phyloP scores from a whole-genome alignment of 352 stramenopile species.

The Pilasporangium apinafurcum region DNA sequence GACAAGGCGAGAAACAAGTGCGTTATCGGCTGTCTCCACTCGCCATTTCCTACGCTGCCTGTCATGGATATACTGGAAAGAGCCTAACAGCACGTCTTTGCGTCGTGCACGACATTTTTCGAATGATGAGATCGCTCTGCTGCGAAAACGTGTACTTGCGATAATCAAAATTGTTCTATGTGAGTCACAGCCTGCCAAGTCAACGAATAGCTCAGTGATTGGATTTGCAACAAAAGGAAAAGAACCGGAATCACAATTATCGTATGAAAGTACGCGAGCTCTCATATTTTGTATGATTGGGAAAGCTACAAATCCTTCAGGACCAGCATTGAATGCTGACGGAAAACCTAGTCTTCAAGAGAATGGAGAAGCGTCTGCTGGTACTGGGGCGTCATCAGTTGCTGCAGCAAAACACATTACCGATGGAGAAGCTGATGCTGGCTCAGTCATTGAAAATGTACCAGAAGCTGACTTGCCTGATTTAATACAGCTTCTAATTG shows the following conservation, averaged over 20 bases:
- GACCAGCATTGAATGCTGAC: constrained; percentile 54
- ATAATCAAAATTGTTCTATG: constrained; percentile 81
- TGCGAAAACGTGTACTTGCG: constrained; percentile 59
- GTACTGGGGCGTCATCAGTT: constrained; percentile 25
- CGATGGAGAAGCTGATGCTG: constrained; percentile 61
- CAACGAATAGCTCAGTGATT: constrained; percentile 39
- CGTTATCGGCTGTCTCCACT: constrained; percentile 63
- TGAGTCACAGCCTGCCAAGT: constrained; percentile 50
- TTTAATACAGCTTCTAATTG: constrained; percentile 69
- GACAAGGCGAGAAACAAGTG: constrained; percentile 66
- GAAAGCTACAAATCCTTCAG: constrained; percentile 70
- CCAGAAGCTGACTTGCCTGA: constrained; percentile 67
- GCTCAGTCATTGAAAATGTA: constrained; percentile 68
- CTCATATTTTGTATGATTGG: constrained; percentile 87
- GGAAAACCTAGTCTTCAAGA: constrained; percentile 47
- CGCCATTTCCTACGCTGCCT: constrained; percentile 77
- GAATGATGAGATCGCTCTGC: constrained; percentile 43
- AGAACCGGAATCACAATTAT: constrained; percentile 68
- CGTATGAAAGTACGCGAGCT: constrained; percentile 74
- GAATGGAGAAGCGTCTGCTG: constrained; percentile 22
- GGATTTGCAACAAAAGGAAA: constrained; percentile 43
- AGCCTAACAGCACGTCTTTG: constrained; percentile 34
- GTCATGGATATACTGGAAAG: constrained; percentile 79
- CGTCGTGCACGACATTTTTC: constrained; percentile 41
- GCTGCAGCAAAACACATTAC: constrained; percentile 47